Base-by-base conservation (phyloP, 768 basidiomycete genomes). In the Suillus paluster region DNA sequence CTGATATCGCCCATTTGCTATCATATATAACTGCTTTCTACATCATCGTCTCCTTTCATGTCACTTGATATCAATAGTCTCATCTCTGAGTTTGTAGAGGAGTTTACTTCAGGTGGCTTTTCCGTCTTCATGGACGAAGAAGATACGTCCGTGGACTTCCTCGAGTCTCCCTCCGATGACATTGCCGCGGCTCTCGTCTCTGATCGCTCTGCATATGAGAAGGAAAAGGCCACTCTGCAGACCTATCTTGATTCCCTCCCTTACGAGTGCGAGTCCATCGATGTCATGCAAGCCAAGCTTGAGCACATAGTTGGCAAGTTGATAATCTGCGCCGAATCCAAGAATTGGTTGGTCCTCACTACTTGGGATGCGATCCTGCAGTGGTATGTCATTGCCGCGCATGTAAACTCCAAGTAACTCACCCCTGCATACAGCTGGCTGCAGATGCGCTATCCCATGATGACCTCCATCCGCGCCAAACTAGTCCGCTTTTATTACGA, bases 291-390 rank as follows among this genome's bases (percentile, higher is more conserved):
- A 58, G 71, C 75, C 33, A 84, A 85, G 65, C 82, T 94, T 9
- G 88, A 91, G 67, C 70, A 80, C 54, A 91, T 94, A 65, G 80
- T 92, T 11, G 80, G 83, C 48, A 90, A 84, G 75, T 84, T 94
- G 50, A 76, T 80, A 63, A 77, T 92, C 25, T 90, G 89, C 64
- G 88, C 86, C n/a, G 85, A 86, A 71, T 79, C 88, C 54, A 87
- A 86, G 78, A 89, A 90, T 66, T 94, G 92, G 92, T 77, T 84
- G 38, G 79, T 85, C 21, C 79, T 92, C 46, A 84, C 86, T 30
- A 87, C 86, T 8, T 94, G 92, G 91, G 91, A 93, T 73, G 88
- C 87, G 19, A 81, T 88, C 76, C 78, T 94, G 36, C 90, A 92
- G 78, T 92, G 90, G 92, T 88, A 70, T 64, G 81, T 69, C 52